phyloP scores from a whole-genome alignment of 2,329 filamentous ascomycete species.

The Xylaria sp. region DNA sequence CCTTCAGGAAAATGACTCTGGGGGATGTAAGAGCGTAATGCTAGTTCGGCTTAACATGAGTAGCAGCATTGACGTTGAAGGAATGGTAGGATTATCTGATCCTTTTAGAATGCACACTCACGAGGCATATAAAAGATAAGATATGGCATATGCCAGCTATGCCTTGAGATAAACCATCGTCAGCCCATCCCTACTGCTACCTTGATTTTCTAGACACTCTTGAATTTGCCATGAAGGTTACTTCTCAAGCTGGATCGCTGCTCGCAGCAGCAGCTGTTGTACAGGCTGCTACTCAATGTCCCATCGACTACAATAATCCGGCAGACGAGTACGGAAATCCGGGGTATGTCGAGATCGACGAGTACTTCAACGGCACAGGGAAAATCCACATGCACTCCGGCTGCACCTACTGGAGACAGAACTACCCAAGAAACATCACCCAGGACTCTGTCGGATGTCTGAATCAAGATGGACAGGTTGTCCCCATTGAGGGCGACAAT shows the following conservation, averaged over 20 bases:
- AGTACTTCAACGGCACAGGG: slow-evolving; percentile 5
- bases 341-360: neutral
- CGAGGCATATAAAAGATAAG: neutral
- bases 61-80: neutral
- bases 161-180: neutral
- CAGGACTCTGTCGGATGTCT: slow-evolving; percentile 8
- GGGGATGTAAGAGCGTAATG: neutral
- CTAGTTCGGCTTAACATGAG: neutral
- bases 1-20: neutral
- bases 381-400: slow-evolving; percentile 8
- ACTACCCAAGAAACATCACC: slow-evolving; percentile 15
- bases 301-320: slow-evolving; percentile 9
- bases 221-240: neutral
- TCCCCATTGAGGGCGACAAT: slow-evolving; percentile 18
- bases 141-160: neutral
- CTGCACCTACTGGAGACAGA: slow-evolving; percentile 24
- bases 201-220: neutral
- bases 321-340: slow-evolving; percentile 3
- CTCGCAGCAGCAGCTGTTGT: neutral
- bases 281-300: slow-evolving; percentile 6
- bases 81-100: neutral
- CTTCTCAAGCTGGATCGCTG: neutral
- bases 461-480: slow-evolving; percentile 17
- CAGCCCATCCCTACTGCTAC: neutral
- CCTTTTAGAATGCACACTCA: neutral